phyloP scores from a whole-genome alignment of 495 filamentous ascomycete genomes.

The Entonaema liquescens region DNA sequence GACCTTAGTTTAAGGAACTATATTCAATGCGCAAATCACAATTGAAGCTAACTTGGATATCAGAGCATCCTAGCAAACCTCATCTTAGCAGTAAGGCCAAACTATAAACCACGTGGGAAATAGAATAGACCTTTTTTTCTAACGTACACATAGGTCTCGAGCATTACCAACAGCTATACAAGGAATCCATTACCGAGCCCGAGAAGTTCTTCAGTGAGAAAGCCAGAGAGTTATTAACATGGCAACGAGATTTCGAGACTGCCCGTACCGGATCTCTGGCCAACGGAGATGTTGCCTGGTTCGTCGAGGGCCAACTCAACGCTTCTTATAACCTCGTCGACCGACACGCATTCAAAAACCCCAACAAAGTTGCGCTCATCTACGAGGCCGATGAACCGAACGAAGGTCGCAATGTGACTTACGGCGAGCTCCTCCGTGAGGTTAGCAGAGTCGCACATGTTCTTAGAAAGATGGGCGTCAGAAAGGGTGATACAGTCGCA shows the following conservation, averaged over 20 bases:
- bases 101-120: not conserved
- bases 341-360: conserved; percentile 91
- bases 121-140: conserved; percentile 18
- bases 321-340: conserved; percentile 98
- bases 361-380: conserved; percentile 92
- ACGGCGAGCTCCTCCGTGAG: conserved; percentile 91
- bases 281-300: conserved; percentile 92
- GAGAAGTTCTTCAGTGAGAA: conserved; percentile 88
- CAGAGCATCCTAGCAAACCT: conserved; percentile 68
- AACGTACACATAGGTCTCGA: conserved; percentile 62
- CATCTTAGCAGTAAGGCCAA: conserved; percentile 59
- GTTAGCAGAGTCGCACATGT: conserved; percentile 87
- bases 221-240: conserved; percentile 89
- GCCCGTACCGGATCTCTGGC: conserved; percentile 79
- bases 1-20: not conserved
- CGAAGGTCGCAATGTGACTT: conserved; percentile 90
- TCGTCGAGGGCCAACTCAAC: conserved; percentile 90
- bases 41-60: conserved; percentile 45
- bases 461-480: conserved; percentile 92
- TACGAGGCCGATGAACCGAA: conserved; percentile 95
- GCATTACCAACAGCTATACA: conserved; percentile 92
- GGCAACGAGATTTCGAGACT: conserved; percentile 92
- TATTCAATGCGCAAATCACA: not conserved
- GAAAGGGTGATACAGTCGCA: conserved; percentile 97
- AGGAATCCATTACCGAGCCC: conserved; percentile 92